Conservation (phyloP, 192 early-diverging fungal species). For the Umbelopsis vinacea region DNA sequence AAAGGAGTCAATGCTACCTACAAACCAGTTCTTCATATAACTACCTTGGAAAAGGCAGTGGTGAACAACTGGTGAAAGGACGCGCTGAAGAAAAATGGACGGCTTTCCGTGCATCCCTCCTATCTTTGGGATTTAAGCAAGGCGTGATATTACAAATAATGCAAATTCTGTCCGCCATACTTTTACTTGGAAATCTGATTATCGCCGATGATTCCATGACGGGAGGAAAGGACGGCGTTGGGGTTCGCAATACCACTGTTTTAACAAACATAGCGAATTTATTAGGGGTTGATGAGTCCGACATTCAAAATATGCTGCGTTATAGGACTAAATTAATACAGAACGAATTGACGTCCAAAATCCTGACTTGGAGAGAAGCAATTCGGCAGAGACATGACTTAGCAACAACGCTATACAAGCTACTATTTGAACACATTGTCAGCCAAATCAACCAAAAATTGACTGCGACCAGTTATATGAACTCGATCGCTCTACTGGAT, state of each 20-base stretch:
- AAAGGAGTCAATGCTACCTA: conserved; percentile 74
- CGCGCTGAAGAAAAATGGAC: conserved; percentile 62
- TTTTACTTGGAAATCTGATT: conserved; percentile 86
- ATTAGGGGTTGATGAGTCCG: conserved; percentile 73
- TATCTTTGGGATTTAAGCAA: conserved; percentile 63
- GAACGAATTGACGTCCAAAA: conserved; percentile 78
- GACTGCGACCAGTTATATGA: conserved; percentile 64
- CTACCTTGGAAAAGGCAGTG: conserved; percentile 47
- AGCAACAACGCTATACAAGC: conserved; percentile 75
- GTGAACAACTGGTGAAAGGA: conserved; percentile 21
- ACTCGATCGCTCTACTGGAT: conserved; percentile 84
- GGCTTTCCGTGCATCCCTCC: conserved; percentile 60
- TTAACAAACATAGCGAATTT: conserved; percentile 80
- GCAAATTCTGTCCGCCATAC: conserved; percentile 80
- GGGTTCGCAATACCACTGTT: conserved; percentile 72
- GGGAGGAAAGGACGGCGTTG: conserved; percentile 67
- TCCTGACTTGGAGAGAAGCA: conserved; percentile 75
- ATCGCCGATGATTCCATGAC: conserved; percentile 70
- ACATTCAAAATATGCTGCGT: conserved; percentile 76
- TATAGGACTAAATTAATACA: conserved; percentile 81
- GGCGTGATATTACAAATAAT: conserved; percentile 80
- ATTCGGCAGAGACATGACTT: conserved; percentile 69
- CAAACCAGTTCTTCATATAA: conserved; percentile 61
- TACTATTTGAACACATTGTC: conserved; percentile 80
- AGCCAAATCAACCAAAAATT: conserved; percentile 82